Evolutionary conservation across 352 stramenopile genomes (phyloP), one percentile per base, ranked within the genome.

Genomic region (Phytophthora rubi): DNA sequence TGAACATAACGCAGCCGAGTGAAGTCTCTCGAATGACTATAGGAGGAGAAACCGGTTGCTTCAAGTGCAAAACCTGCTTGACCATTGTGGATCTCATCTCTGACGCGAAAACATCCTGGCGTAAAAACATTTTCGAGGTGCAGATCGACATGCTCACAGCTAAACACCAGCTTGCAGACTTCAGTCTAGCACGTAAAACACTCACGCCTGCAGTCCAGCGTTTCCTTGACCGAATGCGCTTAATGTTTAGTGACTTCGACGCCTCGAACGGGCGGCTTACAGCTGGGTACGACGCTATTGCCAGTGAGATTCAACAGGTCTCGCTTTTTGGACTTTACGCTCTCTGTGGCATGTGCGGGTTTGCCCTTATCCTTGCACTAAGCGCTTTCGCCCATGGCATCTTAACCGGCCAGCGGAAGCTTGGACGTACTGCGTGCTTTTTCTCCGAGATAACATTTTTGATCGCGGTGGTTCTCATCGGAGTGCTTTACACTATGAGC

Each of bases 51-150:
- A 90, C 81, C 2, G 85, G 86, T 12, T 94, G 84, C 42, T 92
- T 91, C 55, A 77, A 71, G 21, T 94, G 86, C 54, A 87, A 90
- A 55, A 74, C 72, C 2, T 94, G 86, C 64, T 65, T 76, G 6
- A 52, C 51, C 16, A 68, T 92, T 1, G 47, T 42, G 4, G 57
- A 78, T 5, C 70, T 86, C 8, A 55, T 90, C 6, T 54, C 39
- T 7, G 67, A 71, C 6, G 70, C 80, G 0, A 65, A 68, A 33
- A 81, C 80, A 8, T 65, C 71, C 3, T 91, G 85, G 81, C 64
- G 71, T 23, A 75, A 70, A 2, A 65, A 80, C 18, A 72, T 82
- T 5, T 83, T 91, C 49, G 73, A 80, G 51, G 69, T 81, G 0
- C 81, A 91, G 44, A 80, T 92, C 23, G 83, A 92, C 57, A 79